Percentiles rank a stretch among this genome's conserved stretches.
Evolutionary conservation across 805 yeast genomes (phyloP).

Genomic region (Naumovozyma baii): DNA sequence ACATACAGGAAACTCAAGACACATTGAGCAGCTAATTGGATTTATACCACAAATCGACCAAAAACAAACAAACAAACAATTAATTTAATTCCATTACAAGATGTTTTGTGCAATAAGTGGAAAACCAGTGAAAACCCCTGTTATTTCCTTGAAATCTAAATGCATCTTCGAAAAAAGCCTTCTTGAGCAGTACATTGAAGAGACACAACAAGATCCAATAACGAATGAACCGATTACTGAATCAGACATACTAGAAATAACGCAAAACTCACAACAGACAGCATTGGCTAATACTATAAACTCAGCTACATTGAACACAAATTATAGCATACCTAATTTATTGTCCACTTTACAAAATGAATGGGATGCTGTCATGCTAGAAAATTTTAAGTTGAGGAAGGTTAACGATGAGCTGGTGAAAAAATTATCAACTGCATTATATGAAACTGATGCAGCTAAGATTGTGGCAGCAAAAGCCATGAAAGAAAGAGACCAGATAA

Average conservation of each 20-base stretch:
- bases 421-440: slow-evolving; percentile 68
- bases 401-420: slow-evolving; percentile 56
- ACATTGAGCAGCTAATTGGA: too few species aligned
- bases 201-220: slow-evolving; percentile 69
- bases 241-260: slow-evolving; percentile 48
- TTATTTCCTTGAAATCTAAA: slow-evolving; percentile 63
- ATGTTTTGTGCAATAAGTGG: slow-evolving; percentile 51
- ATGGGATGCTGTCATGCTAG: slow-evolving; percentile 82
- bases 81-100: not conserved
- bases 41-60: too few species aligned
- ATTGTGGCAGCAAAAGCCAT: slow-evolving; percentile 70
- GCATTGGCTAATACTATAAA: slow-evolving; percentile 22
- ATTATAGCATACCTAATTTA: slow-evolving; percentile 55
- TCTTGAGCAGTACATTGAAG: slow-evolving; percentile 50
- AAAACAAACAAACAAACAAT: too few species aligned
- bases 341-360: slow-evolving; percentile 72
- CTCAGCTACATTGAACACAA: slow-evolving; percentile 39
- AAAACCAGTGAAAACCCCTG: slow-evolving; percentile 58
- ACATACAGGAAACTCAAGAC: too few species aligned
- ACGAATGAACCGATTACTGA: slow-evolving; percentile 47
- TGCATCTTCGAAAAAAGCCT: slow-evolving; percentile 57
- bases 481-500: slow-evolving; percentile 69
- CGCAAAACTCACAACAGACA: slow-evolving; percentile 25
- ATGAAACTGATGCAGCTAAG: slow-evolving; percentile 84
- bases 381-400: slow-evolving; percentile 65